Conservation (phyloP, 2,329 filamentous ascomycete genomes). For the Curvularia verruculosa region DNA sequence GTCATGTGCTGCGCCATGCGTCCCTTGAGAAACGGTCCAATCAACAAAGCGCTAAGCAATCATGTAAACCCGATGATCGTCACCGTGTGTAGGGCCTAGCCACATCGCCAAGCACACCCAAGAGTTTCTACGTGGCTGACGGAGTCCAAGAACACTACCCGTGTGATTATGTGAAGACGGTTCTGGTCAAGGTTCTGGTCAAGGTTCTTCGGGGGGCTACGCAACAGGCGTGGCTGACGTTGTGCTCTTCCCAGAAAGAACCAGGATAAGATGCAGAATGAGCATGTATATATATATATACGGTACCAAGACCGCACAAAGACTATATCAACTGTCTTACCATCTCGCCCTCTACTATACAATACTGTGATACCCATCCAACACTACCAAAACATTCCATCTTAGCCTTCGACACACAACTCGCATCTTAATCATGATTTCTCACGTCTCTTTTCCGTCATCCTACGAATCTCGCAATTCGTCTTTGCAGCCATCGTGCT, state of each 20-base stretch:
- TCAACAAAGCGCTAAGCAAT: not conserved
- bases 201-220: conserved; percentile 6
- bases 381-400: not conserved
- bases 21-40: not conserved
- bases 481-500: conserved; percentile 69
- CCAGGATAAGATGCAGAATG: conserved; percentile 2
- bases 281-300: conserved; percentile 11
- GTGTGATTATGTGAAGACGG: conserved; percentile 4
- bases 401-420: not conserved
- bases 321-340: not conserved
- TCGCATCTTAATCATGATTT: conserved; percentile 32
- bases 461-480: conserved; percentile 68
- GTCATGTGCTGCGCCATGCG: conserved; percentile 8
- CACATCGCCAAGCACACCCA: conserved; percentile 5
- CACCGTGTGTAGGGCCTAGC: conserved; percentile 13
- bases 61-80: conserved; percentile 1
- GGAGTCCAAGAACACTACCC: conserved; percentile 10
- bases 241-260: not conserved
- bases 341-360: not conserved
- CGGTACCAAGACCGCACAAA: not conserved
- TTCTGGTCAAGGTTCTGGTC: not conserved
- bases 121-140: conserved; percentile 10
- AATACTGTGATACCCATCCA: not conserved
- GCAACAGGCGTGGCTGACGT: conserved; percentile 27
- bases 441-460: conserved; percentile 60